Base-by-base conservation (phyloP, 1,284 basidiomycete genomes). In the Acaromyces ingoldii region DNA sequence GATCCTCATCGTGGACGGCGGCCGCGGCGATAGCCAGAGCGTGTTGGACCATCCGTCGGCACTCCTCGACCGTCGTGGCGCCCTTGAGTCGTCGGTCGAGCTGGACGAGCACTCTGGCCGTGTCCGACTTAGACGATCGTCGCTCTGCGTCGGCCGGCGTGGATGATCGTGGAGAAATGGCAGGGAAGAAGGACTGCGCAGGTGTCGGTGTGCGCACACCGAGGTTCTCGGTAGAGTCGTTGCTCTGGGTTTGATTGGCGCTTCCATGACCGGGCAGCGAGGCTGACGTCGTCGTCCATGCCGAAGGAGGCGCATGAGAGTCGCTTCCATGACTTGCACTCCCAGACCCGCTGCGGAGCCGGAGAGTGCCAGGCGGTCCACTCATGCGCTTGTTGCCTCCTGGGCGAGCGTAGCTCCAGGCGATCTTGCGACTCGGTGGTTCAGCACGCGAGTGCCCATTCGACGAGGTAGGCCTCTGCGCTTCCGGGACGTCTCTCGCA, bases 401-500 rank as follows among this genome's bases (percentile, higher is more conserved):
- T 41, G 31, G 22, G 24, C 31, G 19, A 34, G 60, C 60, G 43
- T 68, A 68, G 25, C 58, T 56, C 63, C 63, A 68, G 10, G 65
- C 65, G 17, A 70, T 58, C 30, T 68, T 68, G 33, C 65, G 58
- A 42, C 65, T 65, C n/a, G 60, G 59, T 22, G 61, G 47, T 38
- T 62, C 61, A 6, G 61, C 58, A 19, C 36, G 31, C 4, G 38
- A 30, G 10, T 40, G 24, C 24, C n/a, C 17, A 21, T 42, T 30
- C 4, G 41, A 51, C 33, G 49, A 29, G 36, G 21, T 17, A 19
- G 21, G 25, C 30, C 30, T 25, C 2, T 19, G 24, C 4, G 25
- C 24, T 26, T 37, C 39, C 5, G 42, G 10, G 13, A 25, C 45
- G 6, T 21, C 19, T 49, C 49, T 46, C 22, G 19, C 31, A 28